Evolutionary conservation across 208 protist species (phyloP).

Genomic region (Endotrypanum monterogeii): DNA sequence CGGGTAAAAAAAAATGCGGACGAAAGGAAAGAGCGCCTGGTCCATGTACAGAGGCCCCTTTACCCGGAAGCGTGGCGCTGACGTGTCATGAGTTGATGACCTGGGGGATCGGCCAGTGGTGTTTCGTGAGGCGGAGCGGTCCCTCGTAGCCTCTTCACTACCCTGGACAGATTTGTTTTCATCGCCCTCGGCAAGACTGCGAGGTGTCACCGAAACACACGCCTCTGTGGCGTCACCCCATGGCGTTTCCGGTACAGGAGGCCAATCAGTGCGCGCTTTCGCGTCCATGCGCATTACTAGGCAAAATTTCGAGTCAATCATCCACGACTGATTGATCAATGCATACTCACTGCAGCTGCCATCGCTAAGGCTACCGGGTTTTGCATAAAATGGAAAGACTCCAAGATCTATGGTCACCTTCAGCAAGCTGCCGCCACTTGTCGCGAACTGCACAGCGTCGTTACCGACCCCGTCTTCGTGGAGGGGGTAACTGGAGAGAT

Average conservation of each 20-base stretch:
- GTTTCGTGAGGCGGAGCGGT: conserved; percentile 12
- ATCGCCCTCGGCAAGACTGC: not conserved
- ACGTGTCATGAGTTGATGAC: conserved; percentile 11
- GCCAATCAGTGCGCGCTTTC: conserved; percentile 13
- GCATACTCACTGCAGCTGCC: conserved; percentile 1
- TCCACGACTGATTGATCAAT: conserved; percentile 21
- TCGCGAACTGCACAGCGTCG: conserved; percentile 17
- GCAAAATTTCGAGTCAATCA: conserved; percentile 11
- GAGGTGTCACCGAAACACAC: not conserved
- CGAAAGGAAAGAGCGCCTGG: conserved; percentile 21
- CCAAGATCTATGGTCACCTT: conserved; percentile 16
- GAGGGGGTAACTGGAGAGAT: not conserved
- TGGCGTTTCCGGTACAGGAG: conserved; percentile 1
- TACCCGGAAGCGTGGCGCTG: conserved; percentile 22
- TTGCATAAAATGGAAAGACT: not conserved
- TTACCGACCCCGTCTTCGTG: conserved; percentile 7
- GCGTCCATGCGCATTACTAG: conserved; percentile 13
- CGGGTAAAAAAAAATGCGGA: conserved; percentile 28
- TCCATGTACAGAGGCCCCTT: conserved; percentile 21
- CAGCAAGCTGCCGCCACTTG: conserved; percentile 9
- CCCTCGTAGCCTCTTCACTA: conserved; percentile 6
- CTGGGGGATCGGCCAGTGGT: not conserved
- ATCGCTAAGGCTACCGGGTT: not conserved
- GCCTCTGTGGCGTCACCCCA: not conserved
- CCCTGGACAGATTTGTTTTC: not conserved